Evolutionary conservation across 2,329 filamentous ascomycete genomes (phyloP), one percentile per base, ranked within the genome.

Genomic region (Fusarium sp.): DNA sequence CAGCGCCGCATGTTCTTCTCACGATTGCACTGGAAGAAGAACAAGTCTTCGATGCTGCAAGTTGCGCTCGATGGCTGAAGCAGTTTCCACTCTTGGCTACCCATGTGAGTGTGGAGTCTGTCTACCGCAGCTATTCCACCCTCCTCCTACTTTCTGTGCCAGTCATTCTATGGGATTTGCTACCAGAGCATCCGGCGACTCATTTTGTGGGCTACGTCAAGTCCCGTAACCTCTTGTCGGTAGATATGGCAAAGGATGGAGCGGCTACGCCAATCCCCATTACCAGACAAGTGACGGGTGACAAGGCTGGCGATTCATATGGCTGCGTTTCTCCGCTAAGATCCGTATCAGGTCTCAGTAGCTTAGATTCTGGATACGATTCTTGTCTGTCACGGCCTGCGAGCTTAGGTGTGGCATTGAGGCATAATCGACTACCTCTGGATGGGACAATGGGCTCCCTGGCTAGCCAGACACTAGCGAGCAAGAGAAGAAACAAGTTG

Each of bases 141-240:
- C 53, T 77, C 42, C 33, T 77, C 12, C 60, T 77, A 27, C 54
- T 77, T 39, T 77, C 75, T 17, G 72, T 77, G 4, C 75, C 75
- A n/a, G 75, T 77, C 12, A 71, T 77, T 18, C 41, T 77, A 44
- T 77, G 75, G 74, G 61, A 77, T 61, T 50, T 77, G 31, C 42
- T 77, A 27, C 68, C 74, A 42, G 75, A 77, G 27, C 74, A 76
- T 50, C 71, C 68, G 15, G 75, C 75, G n/a, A 73, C 72, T 35
- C 75, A 76, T 50, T 77, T 77, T 69, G 74, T 77, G 45, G 75
- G 75, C 46, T 77, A 77, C 41, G 68, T 77, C 38, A 76, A 69
- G 62, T 75, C 75, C 42, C 60, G 71, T 45, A 77, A 77, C 61
- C 62, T 77, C 17, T 46, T 65, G 54, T 67, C 61, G 22, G 68